Evolutionary conservation across 2,329 filamentous ascomycete genomes (phyloP).

Genomic region (Stachybotrys chlorohalonatus): DNA sequence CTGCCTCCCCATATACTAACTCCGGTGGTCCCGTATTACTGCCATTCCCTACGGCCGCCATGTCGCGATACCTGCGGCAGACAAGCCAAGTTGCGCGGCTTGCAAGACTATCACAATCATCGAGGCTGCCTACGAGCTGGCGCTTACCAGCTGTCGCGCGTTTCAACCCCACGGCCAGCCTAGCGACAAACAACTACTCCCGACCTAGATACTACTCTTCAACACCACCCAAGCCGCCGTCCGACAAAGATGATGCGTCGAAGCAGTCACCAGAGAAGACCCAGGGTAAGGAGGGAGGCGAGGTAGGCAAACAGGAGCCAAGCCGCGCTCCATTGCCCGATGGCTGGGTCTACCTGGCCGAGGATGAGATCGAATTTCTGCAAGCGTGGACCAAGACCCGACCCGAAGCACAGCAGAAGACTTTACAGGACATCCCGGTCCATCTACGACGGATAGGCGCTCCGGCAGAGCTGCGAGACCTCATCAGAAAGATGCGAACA

Average conservation of each 20-base stretch:
- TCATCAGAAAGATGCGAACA: constrained; percentile 43
- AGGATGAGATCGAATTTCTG: constrained; percentile 42
- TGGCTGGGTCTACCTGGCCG: constrained; percentile 36
- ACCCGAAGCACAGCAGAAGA: constrained; percentile 51
- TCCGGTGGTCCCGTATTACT: constrained; percentile 25
- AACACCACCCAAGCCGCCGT: constrained; percentile 17
- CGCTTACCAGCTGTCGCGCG: constrained; percentile 21
- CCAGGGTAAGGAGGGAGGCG: constrained; percentile 1
- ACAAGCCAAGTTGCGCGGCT: constrained; percentile 57
- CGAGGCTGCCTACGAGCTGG: constrained; percentile 37
- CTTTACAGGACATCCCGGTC: constrained; percentile 51
- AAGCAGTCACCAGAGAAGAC: constrained; percentile 3
- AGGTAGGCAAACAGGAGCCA: constrained; percentile 21
- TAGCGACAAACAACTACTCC: constrained; percentile 9
- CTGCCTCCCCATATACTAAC: constrained; percentile 10
- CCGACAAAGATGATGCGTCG: constrained; percentile 11
- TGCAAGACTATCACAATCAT: constrained; percentile 46
- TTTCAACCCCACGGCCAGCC: constrained; percentile 16
- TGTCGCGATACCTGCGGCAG: constrained; percentile 60
- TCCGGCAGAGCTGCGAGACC: constrained; percentile 55
- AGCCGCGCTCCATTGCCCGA: constrained; percentile 28
- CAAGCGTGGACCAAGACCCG: constrained; percentile 52
- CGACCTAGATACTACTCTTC: constrained; percentile 28
- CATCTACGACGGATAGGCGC: constrained; percentile 60
- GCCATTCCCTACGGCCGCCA: constrained; percentile 28